Conservation (phyloP, 192 early-diverging fungal species). For the Gigaspora rosea region DNA sequence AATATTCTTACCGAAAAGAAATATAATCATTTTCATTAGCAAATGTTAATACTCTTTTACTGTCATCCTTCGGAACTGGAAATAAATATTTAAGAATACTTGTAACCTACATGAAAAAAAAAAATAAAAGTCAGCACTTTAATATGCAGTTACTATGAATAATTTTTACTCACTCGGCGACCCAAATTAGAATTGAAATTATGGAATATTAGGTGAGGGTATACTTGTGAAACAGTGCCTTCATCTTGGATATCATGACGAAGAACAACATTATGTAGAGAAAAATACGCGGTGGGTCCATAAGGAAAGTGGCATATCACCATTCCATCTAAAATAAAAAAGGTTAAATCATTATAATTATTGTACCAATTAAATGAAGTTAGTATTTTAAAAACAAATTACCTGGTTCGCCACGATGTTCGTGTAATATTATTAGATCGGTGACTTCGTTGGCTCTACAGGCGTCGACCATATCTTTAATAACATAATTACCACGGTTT, state of each 20-base stretch:
- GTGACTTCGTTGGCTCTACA: constrained; percentile 93
- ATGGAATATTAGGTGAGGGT: constrained; percentile 95
- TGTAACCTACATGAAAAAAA: constrained; percentile 50
- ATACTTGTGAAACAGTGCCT: constrained; percentile 97
- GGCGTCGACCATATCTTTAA: constrained; percentile 95
- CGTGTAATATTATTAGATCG: constrained; percentile 94
- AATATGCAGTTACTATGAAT: no score
- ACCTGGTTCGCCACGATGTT: constrained; percentile 93
- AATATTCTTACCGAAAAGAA: constrained; percentile 70
- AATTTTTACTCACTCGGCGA: constrained; percentile 52
- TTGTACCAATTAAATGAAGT: constrained; percentile 1
- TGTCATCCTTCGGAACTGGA: constrained; percentile 96
- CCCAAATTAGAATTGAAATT: constrained; percentile 92
- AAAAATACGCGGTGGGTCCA: constrained; percentile 97
- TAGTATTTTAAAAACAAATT: constrained; percentile 21
- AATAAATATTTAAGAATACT: constrained; percentile 96
- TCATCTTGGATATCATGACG: constrained; percentile 96
- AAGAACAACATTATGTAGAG: constrained; percentile 95
- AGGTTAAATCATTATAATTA: constrained; percentile 4
- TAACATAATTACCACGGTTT: constrained; percentile 95
- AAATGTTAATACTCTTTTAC: constrained; percentile 97
- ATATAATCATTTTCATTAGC: constrained; percentile 95
- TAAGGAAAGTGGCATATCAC: constrained; percentile 95
- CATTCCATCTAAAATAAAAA: constrained; percentile 73
- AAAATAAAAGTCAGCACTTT: neutral